These are phyloP conservation scores for Borovskyia barvae DNA, from an alignment of 208 protist genomes.

Conservation along the genomic window DNA sequence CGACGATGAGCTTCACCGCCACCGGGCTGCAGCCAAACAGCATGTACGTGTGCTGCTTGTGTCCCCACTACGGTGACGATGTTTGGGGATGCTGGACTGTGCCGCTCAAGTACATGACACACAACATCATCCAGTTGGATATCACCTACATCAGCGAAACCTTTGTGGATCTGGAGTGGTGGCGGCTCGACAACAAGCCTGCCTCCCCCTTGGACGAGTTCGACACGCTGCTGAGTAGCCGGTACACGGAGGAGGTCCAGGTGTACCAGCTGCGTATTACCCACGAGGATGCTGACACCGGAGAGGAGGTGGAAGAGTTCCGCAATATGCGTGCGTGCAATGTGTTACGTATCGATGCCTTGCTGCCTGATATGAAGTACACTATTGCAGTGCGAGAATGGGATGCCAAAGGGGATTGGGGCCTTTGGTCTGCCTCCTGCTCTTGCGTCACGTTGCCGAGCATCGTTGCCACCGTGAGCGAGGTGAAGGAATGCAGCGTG, in stretches of 20 bases:
- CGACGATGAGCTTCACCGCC: constrained; percentile 56
- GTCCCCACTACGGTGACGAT: constrained; percentile 71
- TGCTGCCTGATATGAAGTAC: constrained; percentile 88
- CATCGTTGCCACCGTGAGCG: constrained; percentile 51
- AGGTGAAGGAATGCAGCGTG: constrained; percentile 83
- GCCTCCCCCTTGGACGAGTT: constrained; percentile 47
- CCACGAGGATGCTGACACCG: constrained; percentile 49
- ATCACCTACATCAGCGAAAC: constrained; percentile 85
- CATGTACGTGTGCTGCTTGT: constrained; percentile 84
- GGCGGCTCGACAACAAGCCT: constrained; percentile 80
- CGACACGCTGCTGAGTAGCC: constrained; percentile 54
- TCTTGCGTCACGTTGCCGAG: constrained; percentile 83
- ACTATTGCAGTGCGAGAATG: constrained; percentile 88
- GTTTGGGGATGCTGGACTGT: constrained; percentile 81
- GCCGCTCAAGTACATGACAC: constrained; percentile 89
- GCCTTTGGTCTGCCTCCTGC: constrained; percentile 79
- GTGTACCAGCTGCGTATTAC: constrained; percentile 79
- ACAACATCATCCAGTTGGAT: constrained; percentile 90
- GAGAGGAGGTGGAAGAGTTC: constrained; percentile 58
- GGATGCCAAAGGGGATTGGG: constrained; percentile 88
- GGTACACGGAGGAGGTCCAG: constrained; percentile 55
- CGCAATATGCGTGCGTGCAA: constrained; percentile 74
- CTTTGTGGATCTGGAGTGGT: constrained; percentile 91
- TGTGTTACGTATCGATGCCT: constrained; percentile 72
- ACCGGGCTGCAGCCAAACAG: constrained; percentile 76